Base-by-base conservation (phyloP, 2,329 filamentous ascomycete species). In the Exophiala xenobiotica region DNA sequence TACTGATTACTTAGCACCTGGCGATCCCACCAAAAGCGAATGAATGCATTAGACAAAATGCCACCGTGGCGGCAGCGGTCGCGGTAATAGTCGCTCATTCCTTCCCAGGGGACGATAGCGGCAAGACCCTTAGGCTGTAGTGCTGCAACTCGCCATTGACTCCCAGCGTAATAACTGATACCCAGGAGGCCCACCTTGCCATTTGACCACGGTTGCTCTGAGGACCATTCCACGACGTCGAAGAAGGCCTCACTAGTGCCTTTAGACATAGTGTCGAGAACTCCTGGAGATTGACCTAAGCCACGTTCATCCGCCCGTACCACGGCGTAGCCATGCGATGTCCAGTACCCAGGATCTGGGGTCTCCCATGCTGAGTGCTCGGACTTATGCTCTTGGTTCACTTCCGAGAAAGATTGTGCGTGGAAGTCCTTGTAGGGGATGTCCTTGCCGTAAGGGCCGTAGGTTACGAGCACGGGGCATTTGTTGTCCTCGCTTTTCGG, bases 371-470 rank as follows among this genome's bases (percentile, higher is more conserved):
- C 74, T 0, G 79, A 80, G 61, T 82, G 77, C 6, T 67, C 64
- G 0, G 77, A 80, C 20, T 72, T 71, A 58, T 83, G 79, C 53
- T 76, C 71, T 0, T 76, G 72, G 49, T 79, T 79, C 3, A 82
- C 74, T 53, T 82, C 74, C 31, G 63, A 59, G 68, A 66, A 82
- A 1, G 77, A 80, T 51, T 75, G 70, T 2, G 70, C 59, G 48
- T 77, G 71, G 63, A 82, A 82, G 53, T 26, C 16, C 8, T 20
- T 29, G 63, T 88, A 88, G 16, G 75, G 78, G 27, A 87, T 85
- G 59, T 88, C 85, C 60, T 89, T 88, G 39, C 86, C 85, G 57
- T 88, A 88, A 0, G 86, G 86, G 0, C 85, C 85, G 57, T 88
- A 88, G 0, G 85, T 88, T 2, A 86, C 79, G 6, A 88, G 65